These are phyloP conservation scores for Blastobotrys robertii DNA, from an alignment of 805 yeast species.

Conservation along the genomic window DNA sequence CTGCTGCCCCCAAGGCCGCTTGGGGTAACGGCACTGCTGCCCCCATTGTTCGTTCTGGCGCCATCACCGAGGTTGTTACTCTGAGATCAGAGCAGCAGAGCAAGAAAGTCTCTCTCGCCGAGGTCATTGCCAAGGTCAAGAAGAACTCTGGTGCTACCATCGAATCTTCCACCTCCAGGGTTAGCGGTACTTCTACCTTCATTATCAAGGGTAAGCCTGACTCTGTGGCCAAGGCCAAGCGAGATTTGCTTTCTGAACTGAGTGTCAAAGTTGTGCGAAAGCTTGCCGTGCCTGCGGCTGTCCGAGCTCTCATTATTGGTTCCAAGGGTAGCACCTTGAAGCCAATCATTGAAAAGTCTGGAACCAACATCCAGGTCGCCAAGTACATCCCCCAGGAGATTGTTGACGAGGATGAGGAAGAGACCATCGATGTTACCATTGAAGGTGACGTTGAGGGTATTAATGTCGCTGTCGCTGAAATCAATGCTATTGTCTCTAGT, in stretches of 20 bases:
- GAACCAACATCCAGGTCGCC: constrained; percentile 60
- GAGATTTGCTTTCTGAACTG: constrained; percentile 64
- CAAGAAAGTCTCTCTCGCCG: constrained; percentile 52
- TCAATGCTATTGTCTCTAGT: constrained; percentile 63
- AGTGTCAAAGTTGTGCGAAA: constrained; percentile 59
- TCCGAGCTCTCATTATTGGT: constrained; percentile 77
- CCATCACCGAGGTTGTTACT: constrained; percentile 71
- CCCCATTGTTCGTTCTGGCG: constrained; percentile 43
- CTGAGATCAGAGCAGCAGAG: constrained; percentile 62
- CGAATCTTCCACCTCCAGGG: constrained; percentile 73
- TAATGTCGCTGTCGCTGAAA: constrained; percentile 58
- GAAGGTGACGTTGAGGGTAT: constrained; percentile 85
- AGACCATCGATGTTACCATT: constrained; percentile 49
- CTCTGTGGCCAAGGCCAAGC: constrained; percentile 58
- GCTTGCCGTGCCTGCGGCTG: constrained; percentile 63
- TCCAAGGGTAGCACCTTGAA: constrained; percentile 74
- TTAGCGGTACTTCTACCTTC: constrained; percentile 70
- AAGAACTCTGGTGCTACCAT: constrained; percentile 52
- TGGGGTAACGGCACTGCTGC: constrained; percentile 14
- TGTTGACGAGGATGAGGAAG: constrained; percentile 51
- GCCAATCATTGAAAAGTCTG: constrained; percentile 62
- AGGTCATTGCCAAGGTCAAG: constrained; percentile 55
- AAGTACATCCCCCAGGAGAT: constrained; percentile 23
- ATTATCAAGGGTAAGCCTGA: constrained; percentile 66
- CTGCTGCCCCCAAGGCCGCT: constrained; percentile 12